A percentile compares a stretch with the other conserved stretches of the same genome.
phyloP scores from a whole-genome alignment of 2,329 filamentous ascomycete species.

The Claviceps sp. region DNA sequence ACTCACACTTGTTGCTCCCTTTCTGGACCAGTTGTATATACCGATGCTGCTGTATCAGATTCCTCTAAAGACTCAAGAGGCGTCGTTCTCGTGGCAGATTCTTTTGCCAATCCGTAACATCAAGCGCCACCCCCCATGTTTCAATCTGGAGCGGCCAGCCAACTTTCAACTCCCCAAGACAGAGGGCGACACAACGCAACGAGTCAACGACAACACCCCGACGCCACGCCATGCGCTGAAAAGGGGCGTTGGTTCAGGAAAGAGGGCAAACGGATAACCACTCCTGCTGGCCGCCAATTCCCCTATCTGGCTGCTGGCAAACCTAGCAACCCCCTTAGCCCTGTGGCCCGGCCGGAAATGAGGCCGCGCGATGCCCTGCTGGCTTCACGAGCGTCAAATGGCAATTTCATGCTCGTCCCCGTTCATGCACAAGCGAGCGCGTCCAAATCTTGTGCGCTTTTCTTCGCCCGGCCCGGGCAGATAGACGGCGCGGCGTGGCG shows the following conservation, averaged over 20 bases:
- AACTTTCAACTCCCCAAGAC: not conserved
- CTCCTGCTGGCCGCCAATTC: not conserved
- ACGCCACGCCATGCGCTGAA: not conserved
- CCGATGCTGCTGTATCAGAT: not conserved
- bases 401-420: not conserved
- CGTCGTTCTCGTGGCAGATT: no score
- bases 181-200: not conserved
- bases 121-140: not conserved
- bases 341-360: conserved; percentile 2
- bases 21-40: not conserved
- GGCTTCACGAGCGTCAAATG: not conserved
- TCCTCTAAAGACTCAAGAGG: no score
- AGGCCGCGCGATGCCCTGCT: conserved; percentile 1
- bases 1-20: not conserved
- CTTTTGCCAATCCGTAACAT: not conserved
- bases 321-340: not conserved
- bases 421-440: not conserved
- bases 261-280: not conserved
- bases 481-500: not conserved
- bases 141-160: not conserved
- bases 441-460: not conserved
- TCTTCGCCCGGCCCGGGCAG: not conserved
- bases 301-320: not conserved
- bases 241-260: not conserved
- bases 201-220: no score